Evolutionary conservation across 129 eudicot species (phyloP), one percentile per base, ranked within the genome.

Genomic region (Daucus carota): DNA sequence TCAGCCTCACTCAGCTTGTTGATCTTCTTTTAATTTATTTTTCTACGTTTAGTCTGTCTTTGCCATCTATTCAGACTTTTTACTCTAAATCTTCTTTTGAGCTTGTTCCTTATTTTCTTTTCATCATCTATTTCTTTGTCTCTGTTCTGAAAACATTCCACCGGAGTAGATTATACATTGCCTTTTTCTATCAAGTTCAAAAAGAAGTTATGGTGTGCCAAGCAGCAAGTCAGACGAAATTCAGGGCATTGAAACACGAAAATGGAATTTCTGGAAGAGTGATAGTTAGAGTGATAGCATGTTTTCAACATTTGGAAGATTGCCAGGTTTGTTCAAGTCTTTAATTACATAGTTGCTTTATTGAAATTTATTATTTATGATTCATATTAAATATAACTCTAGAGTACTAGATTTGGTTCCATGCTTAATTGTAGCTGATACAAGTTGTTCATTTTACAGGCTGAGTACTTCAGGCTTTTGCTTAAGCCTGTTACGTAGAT

Each of bases 131-230:
- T 50, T 59, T 31, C 9, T 71, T 76, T 14, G 65, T 76, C 7
- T 34, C 48, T 72, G 62, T 36, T 29, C 38, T 31, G 20, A 13
- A 28, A 63, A 43, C 34, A 20, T 75, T 69, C 42, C 54, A 24
- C 50, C 34, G 43, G 33, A 75, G 45, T 80, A 80, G 76, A 52
- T 62, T 80, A 40, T 36, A 72, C 69, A 72, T 43, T 31, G 57
- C 41, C 24, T 11, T 73, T 36, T 63, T 28, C 26, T n/a, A 34
- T 60, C 26, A 69, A 80, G 44, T 76, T 79, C 80, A 70, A 79
- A n/a, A 69, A 80, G 86, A 76, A 85, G 90, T 85, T 85, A 88
- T 88, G 92, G 90, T 88, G 83, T 78, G 90, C 88, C 90, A 86
- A 88, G 92, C 88, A 74, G 90, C 90, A 15, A 86, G 88, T 76